Base-by-base conservation (phyloP, 805 yeast species). In the Candida coleopterorum region DNA sequence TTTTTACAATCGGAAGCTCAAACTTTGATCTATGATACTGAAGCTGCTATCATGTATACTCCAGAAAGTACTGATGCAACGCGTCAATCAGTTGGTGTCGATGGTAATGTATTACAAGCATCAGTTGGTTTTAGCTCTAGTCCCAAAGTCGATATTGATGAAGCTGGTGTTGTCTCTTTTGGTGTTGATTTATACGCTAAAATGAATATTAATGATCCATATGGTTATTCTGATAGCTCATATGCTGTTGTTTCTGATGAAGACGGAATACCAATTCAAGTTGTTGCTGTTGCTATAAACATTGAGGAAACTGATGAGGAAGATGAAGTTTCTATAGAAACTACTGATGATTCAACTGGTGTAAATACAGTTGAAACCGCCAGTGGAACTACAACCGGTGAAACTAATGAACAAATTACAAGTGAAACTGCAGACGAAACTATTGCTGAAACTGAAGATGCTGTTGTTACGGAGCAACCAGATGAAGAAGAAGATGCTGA, bases 161-260 rank as follows among this genome's bases (percentile, higher is more conserved):
- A 18, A 11, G 16, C 28, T 29, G 40, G 40, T 29, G 16, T 16
- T 9, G 38, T 43, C 26, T 39, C 37, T 12, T 38, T 52, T 35
- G 45, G 46, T 31, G 52, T 47, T 27, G 41, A 38, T 25, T 53
- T 32, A n/a, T 32, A 23, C 34, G 62, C 60, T 37, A 48, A 53
- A 33, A 49, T 48, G 40, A 50, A 56, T 45, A 39, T 55, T 37
- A 45, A 45, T 25, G 64, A 59, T 39, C 62, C 62, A 16, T 55
- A 58, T 47, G 31, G 36, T 8, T 56, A 55, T 40, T 53, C 61
- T 16, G 22, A 42, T 14, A 9, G 14, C 3, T 4, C 32, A n/a
- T 50, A 41, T 26, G 57, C 55, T 18, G 34, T 57, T 24, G 37
- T 40, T 6, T 17, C 28, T 20, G 34, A 24, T 25, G 38, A 23